phyloP scores from a whole-genome alignment of 2,329 filamentous ascomycete species.

The Chrysoporthe deuterocubensis region DNA sequence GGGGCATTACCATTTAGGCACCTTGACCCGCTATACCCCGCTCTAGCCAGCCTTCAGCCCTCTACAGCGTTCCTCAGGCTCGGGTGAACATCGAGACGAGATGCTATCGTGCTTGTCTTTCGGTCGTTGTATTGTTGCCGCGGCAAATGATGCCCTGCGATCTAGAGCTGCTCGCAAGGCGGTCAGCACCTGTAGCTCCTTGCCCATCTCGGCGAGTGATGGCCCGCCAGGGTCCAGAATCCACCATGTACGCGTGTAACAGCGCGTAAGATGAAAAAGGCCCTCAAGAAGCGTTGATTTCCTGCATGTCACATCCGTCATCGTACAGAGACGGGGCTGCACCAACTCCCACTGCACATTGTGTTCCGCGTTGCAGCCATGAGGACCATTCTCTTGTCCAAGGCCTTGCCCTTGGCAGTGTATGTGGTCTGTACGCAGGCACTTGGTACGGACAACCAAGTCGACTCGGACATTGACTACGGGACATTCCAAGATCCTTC shows the following conservation, averaged over 20 bases:
- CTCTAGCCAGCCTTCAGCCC: not conserved
- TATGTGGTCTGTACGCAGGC: not conserved
- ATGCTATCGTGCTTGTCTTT: not conserved
- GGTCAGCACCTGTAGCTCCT: not conserved
- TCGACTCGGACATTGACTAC: conserved; percentile 6
- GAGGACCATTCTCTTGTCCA: not conserved
- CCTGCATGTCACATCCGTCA: not conserved
- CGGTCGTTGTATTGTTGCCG: not conserved
- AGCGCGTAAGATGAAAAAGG: not conserved
- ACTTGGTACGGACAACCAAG: conserved; percentile 1
- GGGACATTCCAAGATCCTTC: conserved; percentile 19
- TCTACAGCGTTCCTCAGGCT: not conserved
- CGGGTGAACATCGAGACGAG: not conserved
- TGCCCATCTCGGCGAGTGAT: not conserved
- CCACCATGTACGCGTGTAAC: not conserved
- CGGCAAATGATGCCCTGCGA: too few relatives aligned
- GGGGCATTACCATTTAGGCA: not conserved
- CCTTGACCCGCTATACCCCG: not conserved
- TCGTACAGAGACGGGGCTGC: not conserved
- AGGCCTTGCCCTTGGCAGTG: not conserved
- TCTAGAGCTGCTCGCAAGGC: not conserved
- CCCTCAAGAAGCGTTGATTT: not conserved
- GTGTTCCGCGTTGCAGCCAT: not conserved
- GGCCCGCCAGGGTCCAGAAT: not conserved
- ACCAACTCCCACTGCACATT: not conserved